Conservation (phyloP, 129 eudicot genomes). For the Artemisia argyi region DNA sequence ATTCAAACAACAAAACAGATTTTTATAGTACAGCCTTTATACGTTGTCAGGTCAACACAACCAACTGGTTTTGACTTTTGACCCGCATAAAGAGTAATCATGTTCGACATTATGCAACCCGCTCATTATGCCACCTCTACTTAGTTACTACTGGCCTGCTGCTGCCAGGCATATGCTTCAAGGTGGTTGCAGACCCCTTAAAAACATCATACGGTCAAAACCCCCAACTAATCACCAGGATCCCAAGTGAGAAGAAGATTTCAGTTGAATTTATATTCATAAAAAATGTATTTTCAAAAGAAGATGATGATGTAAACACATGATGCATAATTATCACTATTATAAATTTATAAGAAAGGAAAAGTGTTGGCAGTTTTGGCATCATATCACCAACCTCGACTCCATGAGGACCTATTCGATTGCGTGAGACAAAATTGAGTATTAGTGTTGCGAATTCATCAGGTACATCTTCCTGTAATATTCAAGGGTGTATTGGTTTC, state of each 20-base stretch:
- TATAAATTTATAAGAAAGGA: neutral
- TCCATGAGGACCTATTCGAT: constrained; percentile 85
- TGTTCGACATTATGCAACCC: neutral
- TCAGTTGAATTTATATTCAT: neutral
- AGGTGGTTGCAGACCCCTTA: neutral
- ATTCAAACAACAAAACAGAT: neutral
- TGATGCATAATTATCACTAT: neutral
- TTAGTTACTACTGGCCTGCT: neutral
- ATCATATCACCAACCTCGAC: constrained; percentile 69
- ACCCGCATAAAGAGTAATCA: neutral
- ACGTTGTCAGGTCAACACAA: neutral
- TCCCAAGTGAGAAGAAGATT: neutral
- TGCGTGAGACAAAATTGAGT: constrained; percentile 79
- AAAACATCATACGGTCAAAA: neutral
- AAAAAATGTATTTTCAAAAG: neutral
- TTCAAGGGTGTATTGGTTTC: constrained; percentile 12
- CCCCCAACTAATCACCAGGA: neutral
- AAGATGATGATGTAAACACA: neutral
- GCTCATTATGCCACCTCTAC: constrained; percentile 6
- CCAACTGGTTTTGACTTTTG: neutral
- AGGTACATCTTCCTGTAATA: constrained; percentile 90
- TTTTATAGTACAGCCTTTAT: no score
- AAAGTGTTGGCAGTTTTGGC: neutral
- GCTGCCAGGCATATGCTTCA: neutral
- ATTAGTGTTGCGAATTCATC: constrained; percentile 79